Conservation (phyloP, 345 rosid species). For the Syzygium jambos region DNA sequence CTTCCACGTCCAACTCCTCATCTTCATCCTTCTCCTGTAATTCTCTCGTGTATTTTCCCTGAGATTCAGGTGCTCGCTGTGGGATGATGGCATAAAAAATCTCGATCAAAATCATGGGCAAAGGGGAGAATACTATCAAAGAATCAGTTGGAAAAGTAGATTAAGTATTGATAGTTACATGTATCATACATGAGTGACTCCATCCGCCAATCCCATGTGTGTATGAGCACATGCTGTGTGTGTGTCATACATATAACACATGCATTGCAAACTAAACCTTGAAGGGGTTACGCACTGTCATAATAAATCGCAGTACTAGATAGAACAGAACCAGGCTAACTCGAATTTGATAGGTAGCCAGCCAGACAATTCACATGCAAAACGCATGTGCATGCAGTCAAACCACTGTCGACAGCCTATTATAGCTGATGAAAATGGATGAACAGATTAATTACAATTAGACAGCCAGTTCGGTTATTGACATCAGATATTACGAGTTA, state of each 20-base stretch:
- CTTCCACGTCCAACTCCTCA: constrained; percentile 41
- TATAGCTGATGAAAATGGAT: background rate
- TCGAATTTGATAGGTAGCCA: no score
- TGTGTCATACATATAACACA: background rate
- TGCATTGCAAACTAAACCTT: background rate
- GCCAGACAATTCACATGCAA: no score
- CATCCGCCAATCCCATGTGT: background rate
- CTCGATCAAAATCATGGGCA: background rate
- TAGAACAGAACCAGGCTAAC: no score
- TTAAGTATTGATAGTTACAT: background rate
- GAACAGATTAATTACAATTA: background rate
- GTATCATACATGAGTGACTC: background rate
- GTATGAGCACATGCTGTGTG: background rate
- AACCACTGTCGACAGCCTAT: background rate
- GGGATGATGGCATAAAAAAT: background rate
- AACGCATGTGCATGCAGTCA: background rate
- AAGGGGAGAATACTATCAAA: background rate
- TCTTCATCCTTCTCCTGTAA: constrained; percentile 30
- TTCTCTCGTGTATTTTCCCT: constrained; percentile 24
- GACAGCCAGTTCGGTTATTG: background rate
- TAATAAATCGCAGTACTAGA: background rate
- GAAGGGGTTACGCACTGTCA: background rate
- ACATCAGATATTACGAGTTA: background rate
- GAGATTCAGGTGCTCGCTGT: constrained; percentile 28
- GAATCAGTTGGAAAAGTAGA: background rate